These are phyloP conservation scores for Achaetomiella virescens DNA, from an alignment of 495 filamentous ascomycete genomes.

Conservation along the genomic window DNA sequence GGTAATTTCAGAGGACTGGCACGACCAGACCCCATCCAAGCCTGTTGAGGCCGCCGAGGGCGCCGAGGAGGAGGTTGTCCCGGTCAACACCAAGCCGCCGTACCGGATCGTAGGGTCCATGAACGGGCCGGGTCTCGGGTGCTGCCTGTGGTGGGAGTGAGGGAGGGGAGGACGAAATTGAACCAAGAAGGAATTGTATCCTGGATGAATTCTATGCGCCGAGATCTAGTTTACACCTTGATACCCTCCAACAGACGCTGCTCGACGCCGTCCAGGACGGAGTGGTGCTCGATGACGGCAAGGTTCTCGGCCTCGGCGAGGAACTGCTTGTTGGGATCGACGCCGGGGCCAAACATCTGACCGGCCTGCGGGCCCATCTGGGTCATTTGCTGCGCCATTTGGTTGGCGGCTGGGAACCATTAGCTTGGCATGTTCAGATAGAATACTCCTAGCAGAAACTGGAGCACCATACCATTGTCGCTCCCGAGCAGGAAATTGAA, in stretches of 20 bases:
- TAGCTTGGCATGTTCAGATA: not conserved
- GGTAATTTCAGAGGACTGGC: slow-evolving; percentile 78
- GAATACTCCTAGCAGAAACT: not conserved
- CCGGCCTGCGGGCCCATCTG: slow-evolving; percentile 61
- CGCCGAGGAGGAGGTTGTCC: slow-evolving; percentile 19
- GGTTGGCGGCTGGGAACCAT: slow-evolving; percentile 66
- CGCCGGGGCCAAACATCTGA: slow-evolving; percentile 85
- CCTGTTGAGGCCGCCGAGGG: slow-evolving; percentile 47
- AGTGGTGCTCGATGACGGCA: slow-evolving; percentile 89
- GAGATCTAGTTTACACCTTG: slow-evolving; percentile 29
- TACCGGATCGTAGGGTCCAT: slow-evolving; percentile 63
- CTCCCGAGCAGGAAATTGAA: slow-evolving; percentile 95
- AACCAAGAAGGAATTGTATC: not conserved
- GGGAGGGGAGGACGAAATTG: not conserved
- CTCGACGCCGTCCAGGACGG: slow-evolving; percentile 80
- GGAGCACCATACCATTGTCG: slow-evolving; percentile 80
- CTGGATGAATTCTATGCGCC: not conserved
- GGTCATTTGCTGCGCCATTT: slow-evolving; percentile 91
- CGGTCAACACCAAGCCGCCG: slow-evolving; percentile 48
- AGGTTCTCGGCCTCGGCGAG: slow-evolving; percentile 87
- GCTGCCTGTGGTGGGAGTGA: slow-evolving; percentile 50
- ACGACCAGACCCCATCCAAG: slow-evolving; percentile 72
- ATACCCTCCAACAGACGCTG: slow-evolving; percentile 63
- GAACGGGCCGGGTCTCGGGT: slow-evolving; percentile 46
- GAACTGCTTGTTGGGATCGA: slow-evolving; percentile 93